These are phyloP conservation scores for Capsella rubella DNA, from an alignment of 441 rosid genomes.

Conservation along the genomic window DNA sequence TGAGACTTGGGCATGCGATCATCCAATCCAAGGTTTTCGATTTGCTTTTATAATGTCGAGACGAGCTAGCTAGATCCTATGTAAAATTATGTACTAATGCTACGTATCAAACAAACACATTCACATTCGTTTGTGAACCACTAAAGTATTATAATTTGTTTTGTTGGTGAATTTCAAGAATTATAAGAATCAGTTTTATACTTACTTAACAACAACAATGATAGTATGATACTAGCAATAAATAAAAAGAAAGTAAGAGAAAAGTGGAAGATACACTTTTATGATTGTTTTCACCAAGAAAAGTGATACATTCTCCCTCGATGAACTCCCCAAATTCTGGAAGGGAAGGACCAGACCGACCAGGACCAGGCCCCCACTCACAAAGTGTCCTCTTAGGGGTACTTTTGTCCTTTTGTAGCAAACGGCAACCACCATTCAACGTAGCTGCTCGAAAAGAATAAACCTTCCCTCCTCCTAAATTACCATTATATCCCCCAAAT, in stretches of 20 bases:
- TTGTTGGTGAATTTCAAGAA: constrained; percentile 22
- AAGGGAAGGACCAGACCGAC: constrained; percentile 31
- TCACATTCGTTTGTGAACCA: constrained; percentile 20
- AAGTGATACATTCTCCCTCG: constrained; percentile 47
- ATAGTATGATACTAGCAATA: background rate
- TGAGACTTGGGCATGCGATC: constrained; percentile 27
- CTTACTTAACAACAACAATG: no score
- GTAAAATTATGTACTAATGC: constrained; percentile 17
- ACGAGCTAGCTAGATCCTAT: constrained; percentile 44
- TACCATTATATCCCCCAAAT: constrained; percentile 22
- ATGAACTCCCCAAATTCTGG: constrained; percentile 44
- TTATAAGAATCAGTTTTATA: no score
- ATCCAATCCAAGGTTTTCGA: constrained; percentile 43
- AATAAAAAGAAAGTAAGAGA: background rate
- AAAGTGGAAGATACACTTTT: constrained; percentile 12
- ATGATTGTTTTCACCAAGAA: constrained; percentile 22
- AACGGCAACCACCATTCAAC: constrained; percentile 7
- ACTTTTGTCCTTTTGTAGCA: constrained; percentile 33
- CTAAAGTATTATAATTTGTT: background rate
- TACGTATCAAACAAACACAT: constrained; percentile 11
- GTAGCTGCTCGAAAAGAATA: background rate
- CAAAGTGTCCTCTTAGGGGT: constrained; percentile 4
- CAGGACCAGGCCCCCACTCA: constrained; percentile 20
- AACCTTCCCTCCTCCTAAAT: background rate
- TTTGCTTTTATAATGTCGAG: constrained; percentile 39